Conservation (phyloP, 2,329 filamentous ascomycete genomes). For the Neopestalotiopsis sp. region DNA sequence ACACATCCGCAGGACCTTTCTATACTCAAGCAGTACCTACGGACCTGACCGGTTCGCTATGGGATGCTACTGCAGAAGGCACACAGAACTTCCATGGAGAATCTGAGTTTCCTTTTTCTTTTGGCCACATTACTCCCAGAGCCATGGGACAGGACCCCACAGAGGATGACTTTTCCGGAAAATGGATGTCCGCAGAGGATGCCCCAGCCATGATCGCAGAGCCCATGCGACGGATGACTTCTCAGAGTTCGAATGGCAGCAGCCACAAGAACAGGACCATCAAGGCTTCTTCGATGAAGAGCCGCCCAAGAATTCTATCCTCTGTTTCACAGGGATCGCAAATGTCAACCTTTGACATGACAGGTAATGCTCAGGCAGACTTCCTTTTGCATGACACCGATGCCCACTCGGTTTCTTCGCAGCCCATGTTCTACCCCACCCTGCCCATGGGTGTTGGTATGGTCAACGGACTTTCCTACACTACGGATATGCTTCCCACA, state of each 20-base stretch:
- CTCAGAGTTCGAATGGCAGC: constrained; percentile 51
- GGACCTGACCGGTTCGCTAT: constrained; percentile 60
- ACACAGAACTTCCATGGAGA: constrained; percentile 66
- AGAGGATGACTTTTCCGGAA: constrained; percentile 54
- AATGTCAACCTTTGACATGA: constrained; percentile 57
- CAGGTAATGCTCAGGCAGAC: constrained; percentile 59
- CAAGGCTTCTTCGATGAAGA: constrained; percentile 49
- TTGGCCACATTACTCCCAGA: constrained; percentile 61
- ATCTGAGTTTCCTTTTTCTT: constrained; percentile 58
- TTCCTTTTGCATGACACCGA: constrained; percentile 58
- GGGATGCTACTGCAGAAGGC: constrained; percentile 63
- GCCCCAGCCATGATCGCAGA: constrained; percentile 43
- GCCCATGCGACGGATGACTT: constrained; percentile 52
- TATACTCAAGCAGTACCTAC: constrained; percentile 66
- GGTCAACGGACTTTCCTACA: constrained; percentile 49
- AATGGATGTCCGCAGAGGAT: constrained; percentile 51
- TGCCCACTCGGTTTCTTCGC: constrained; percentile 50
- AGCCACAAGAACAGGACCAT: constrained; percentile 51
- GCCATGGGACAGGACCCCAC: constrained; percentile 50
- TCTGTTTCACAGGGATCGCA: constrained; percentile 54
- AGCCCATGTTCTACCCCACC: constrained; percentile 54
- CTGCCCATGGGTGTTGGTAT: constrained; percentile 53
- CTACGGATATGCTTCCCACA: constrained; percentile 45
- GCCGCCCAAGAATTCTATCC: constrained; percentile 50
- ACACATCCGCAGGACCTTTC: constrained; percentile 57